Evolutionary conservation across 768 basidiomycete genomes (phyloP), one percentile per base, ranked within the genome.

Genomic region (Dioszegia crocea): DNA sequence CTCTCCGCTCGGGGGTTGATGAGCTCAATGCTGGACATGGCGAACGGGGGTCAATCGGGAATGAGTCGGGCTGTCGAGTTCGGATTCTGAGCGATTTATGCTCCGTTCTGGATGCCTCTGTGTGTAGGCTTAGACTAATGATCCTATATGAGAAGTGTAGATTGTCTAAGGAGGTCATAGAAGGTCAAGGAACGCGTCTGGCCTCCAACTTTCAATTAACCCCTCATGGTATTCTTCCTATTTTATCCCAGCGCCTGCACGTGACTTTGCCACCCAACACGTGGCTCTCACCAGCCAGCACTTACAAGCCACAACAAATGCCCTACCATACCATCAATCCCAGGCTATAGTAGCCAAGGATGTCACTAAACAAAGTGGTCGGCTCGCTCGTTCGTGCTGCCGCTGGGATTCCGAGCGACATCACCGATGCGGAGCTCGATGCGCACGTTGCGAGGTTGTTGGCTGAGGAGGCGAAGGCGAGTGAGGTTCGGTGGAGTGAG

Each of bases 1-100:
- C 88, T 91, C 83, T 96, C 92, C 39, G 92, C 92, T 78, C 93
- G 90, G 39, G 92, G 92, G 73, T 97, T 97, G 78, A 97, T 89
- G 70, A 93, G 87, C 80, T 96, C 91, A 77, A 96, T 76, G 50
- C 71, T 71, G 33, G 74, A 76, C 69, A 70, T 71, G 57, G 39
- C 38, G 59, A 24, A 36, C 3, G 8, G 33, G 8, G 14, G 9
- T 16, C 40, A 21, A 43, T 17, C 14, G 9, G 8, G 40, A 38
- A 17, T 38, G 36, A 17, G 21, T 5, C 40, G 40, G 40, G 8
- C 8, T 17, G 14, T 6, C 14, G 16, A 43, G 40, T 5, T 21
- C 10, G 10, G 36, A 9, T 17, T 9, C 36, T 38, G 36, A 9
- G 36, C 9, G 36, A 38, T 9, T 9, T 33, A 33, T 33, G 33